Evolutionary conservation across 2,329 filamentous ascomycete species (phyloP).

Genomic region (Zymoseptoria tritici): DNA sequence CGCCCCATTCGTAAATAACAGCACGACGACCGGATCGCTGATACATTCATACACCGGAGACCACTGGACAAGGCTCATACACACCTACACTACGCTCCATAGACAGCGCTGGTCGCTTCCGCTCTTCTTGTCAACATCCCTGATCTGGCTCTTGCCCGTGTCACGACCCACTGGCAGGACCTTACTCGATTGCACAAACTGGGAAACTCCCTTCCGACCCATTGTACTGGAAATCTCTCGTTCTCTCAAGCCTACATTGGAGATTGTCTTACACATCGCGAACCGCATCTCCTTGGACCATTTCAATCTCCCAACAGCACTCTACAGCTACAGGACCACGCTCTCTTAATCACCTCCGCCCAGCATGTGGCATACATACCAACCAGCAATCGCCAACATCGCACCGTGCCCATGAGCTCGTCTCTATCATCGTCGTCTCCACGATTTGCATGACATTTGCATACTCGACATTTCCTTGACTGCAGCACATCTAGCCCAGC

Average conservation of each 20-base stretch:
- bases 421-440: background rate
- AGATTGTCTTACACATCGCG: background rate
- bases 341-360: background rate
- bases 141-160: background rate
- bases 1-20: no score
- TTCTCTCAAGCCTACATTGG: background rate
- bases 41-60: background rate
- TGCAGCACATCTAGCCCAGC: conserved; percentile 1
- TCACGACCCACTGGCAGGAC: background rate
- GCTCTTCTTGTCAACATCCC: background rate
- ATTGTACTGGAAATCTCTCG: background rate
- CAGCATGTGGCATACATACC: background rate
- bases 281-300: background rate
- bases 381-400: background rate
- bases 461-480: background rate
- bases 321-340: background rate
- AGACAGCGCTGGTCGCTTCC: background rate
- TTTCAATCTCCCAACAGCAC: background rate
- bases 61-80: background rate
- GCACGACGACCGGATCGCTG: no score
- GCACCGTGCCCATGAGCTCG: background rate
- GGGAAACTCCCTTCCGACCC: background rate
- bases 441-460: background rate
- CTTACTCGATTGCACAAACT: background rate
- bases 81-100: background rate